Conservation (phyloP, 2,329 filamentous ascomycete genomes). For the Lecanicillium sp. region DNA sequence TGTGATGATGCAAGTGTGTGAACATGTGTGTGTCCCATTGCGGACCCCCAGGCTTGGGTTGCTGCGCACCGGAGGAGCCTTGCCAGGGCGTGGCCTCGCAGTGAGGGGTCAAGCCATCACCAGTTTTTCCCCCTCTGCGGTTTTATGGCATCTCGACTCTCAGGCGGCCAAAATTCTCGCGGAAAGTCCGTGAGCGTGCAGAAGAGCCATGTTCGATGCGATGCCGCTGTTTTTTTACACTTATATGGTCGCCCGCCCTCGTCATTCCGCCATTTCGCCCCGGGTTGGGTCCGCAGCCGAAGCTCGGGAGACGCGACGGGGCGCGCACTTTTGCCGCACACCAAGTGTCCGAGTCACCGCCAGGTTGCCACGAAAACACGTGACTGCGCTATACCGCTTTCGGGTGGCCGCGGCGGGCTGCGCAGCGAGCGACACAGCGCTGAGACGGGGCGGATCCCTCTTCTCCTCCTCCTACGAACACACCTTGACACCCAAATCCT, state of each 20-base stretch:
- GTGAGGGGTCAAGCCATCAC: constrained; percentile 12
- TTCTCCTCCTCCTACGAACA: no score
- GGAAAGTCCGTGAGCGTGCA: constrained; percentile 18
- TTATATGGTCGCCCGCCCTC: constrained; percentile 25
- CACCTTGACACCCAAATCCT: no score
- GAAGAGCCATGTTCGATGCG: constrained; percentile 12
- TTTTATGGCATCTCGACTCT: constrained; percentile 18
- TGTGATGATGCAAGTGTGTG: constrained; percentile 6
- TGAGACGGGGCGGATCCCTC: neutral
- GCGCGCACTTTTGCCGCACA: constrained; percentile 33
- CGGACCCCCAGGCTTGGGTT: constrained; percentile 2
- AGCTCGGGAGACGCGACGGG: constrained; percentile 38
- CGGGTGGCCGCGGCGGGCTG: neutral
- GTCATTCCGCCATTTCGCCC: constrained; percentile 16
- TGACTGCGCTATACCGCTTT: constrained; percentile 23
- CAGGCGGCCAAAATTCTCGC: constrained; percentile 17
- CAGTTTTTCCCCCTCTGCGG: neutral
- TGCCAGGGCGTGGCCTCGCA: neutral
- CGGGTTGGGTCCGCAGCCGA: constrained; percentile 34
- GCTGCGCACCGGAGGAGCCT: constrained; percentile 3
- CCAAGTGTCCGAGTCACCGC: constrained; percentile 27
- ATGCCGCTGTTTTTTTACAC: constrained; percentile 10
- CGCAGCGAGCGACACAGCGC: constrained; percentile 4
- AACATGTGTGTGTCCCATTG: constrained; percentile 1
- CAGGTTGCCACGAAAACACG: constrained; percentile 40